phyloP scores from a whole-genome alignment of 495 filamentous ascomycete species.

The Symbiotaphrina buchneri region DNA sequence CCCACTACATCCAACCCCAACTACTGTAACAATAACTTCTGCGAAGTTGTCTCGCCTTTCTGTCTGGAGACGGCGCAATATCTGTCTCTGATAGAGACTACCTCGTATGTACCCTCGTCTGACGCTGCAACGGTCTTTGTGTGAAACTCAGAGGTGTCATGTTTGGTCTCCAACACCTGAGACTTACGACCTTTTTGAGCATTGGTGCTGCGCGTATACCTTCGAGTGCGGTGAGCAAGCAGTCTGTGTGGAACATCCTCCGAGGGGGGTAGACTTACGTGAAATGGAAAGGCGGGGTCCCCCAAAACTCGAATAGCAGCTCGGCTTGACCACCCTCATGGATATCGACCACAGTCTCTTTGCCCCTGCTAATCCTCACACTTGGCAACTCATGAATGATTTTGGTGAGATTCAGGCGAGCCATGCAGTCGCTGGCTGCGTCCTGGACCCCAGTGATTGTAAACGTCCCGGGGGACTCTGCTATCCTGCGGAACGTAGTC shows the following conservation, averaged over 20 bases:
- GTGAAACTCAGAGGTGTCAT: slow-evolving; percentile 61
- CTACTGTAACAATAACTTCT: neutral
- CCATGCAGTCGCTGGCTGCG: slow-evolving; percentile 61
- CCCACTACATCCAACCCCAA: neutral
- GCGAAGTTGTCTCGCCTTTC: slow-evolving; percentile 17
- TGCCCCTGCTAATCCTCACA: slow-evolving; percentile 67
- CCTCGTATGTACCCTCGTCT: slow-evolving; percentile 92
- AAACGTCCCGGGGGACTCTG: slow-evolving; percentile 74
- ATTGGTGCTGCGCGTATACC: slow-evolving; percentile 76
- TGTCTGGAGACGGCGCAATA: slow-evolving; percentile 68
- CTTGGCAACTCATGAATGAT: slow-evolving; percentile 78
- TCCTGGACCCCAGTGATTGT: slow-evolving; percentile 69
- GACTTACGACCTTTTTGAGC: slow-evolving; percentile 50
- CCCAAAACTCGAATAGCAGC: slow-evolving; percentile 81
- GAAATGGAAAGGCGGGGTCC: slow-evolving; percentile 92
- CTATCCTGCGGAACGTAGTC: slow-evolving; percentile 73
- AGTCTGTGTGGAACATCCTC: neutral
- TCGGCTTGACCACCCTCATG: slow-evolving; percentile 88
- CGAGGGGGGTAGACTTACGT: slow-evolving; percentile 26
- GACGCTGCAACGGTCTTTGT: slow-evolving; percentile 59
- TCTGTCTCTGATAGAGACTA: slow-evolving; percentile 80
- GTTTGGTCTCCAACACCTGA: slow-evolving; percentile 68
- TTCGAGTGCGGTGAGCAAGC: slow-evolving; percentile 7
- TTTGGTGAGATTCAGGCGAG: slow-evolving; percentile 50
- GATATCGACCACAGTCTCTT: slow-evolving; percentile 62